Conservation (phyloP, 805 yeast genomes). For the Yamadazyma takamatsuzukensis region DNA sequence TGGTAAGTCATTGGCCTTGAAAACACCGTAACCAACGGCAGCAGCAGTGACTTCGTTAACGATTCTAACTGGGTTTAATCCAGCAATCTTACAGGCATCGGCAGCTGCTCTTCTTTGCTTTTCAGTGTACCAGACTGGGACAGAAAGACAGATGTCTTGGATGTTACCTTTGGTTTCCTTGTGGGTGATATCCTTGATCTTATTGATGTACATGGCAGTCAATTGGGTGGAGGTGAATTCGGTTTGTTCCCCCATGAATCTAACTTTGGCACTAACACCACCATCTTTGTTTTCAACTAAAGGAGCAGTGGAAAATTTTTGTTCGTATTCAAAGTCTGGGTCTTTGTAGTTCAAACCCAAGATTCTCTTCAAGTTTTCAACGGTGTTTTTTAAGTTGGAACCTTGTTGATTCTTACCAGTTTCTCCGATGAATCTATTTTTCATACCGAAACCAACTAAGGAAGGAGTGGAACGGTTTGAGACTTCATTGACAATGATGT, state of each 20-base stretch:
- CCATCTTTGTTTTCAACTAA: slow-evolving; percentile 70
- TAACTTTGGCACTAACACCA: slow-evolving; percentile 79
- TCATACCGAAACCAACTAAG: slow-evolving; percentile 84
- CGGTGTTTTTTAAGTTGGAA: slow-evolving; percentile 94
- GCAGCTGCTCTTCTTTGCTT: slow-evolving; percentile 93
- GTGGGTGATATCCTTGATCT: slow-evolving; percentile 74
- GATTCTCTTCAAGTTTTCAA: slow-evolving; percentile 89
- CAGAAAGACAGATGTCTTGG: slow-evolving; percentile 87
- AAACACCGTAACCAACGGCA: slow-evolving; percentile 98
- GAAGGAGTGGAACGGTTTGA: slow-evolving; percentile 95
- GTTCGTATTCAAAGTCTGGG: slow-evolving; percentile 74
- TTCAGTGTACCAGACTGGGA: slow-evolving; percentile 97
- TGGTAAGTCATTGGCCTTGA: slow-evolving; percentile 88
- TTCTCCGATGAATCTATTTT: slow-evolving; percentile 93
- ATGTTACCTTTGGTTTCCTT: slow-evolving; percentile 81
- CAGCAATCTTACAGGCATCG: slow-evolving; percentile 94
- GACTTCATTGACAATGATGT: slow-evolving; percentile 96
- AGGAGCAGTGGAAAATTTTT: slow-evolving; percentile 68
- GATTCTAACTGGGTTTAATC: slow-evolving; percentile 95
- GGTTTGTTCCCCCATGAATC: slow-evolving; percentile 72
- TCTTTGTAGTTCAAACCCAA: slow-evolving; percentile 73
- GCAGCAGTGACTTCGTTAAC: slow-evolving; percentile 98
- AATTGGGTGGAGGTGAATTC: slow-evolving; percentile 86
- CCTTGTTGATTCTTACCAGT: slow-evolving; percentile 94
- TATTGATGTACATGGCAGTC: slow-evolving; percentile 91